Base-by-base conservation (phyloP, 176 grass and related monocot genomes). In the Oryza brachyantha region DNA sequence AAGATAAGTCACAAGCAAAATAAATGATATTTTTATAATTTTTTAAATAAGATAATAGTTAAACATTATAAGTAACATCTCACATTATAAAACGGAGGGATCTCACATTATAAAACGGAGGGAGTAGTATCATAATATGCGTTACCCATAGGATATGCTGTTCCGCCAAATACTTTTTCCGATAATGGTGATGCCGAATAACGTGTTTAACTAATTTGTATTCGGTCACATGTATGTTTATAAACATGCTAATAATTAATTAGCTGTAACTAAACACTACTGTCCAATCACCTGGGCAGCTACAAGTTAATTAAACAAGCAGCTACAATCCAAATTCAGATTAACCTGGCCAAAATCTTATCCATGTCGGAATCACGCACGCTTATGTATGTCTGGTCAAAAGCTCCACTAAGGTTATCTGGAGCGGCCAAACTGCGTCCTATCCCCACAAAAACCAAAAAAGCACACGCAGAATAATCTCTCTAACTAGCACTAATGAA, bases 351-450 rank as follows among this genome's bases (percentile, higher is more conserved):
- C 3, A 6, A 17, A n/a, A n/a, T n/a, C n/a, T 17, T 37, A 0
- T 1, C 12, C 6, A 46, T 10, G 3, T 54, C 13, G 8, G 27
- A 28, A 13, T 62, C 54, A 35, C n/a, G 17, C 59, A 36, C 13
- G 60, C 25, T 48, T 35, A 32, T 61, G 35, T 34, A 25, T 61
- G 35, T 77, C 5, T 5, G 32, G 83, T 85, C 58, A 85, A 85
- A 85, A 65, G 3, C 7, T 27, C 32, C 22, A 0, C 3, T 72
- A 57, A 22, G 17, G 19, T 50, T 52, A 46, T 4, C 73, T 73
- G 43, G 73, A 68, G 25, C 67, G 58, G 12, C 57, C 75, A 61
- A 75, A 36, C 70, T 38, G 28, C 41, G 48, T 32, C 31, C n/a
- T 16, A 52, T 52, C 9, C 35, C 28, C 69, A 73, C 41, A 6